These are phyloP conservation scores for Paraconiothyrium brasiliense DNA, from an alignment of 2,329 filamentous ascomycete species.

Conservation along the genomic window DNA sequence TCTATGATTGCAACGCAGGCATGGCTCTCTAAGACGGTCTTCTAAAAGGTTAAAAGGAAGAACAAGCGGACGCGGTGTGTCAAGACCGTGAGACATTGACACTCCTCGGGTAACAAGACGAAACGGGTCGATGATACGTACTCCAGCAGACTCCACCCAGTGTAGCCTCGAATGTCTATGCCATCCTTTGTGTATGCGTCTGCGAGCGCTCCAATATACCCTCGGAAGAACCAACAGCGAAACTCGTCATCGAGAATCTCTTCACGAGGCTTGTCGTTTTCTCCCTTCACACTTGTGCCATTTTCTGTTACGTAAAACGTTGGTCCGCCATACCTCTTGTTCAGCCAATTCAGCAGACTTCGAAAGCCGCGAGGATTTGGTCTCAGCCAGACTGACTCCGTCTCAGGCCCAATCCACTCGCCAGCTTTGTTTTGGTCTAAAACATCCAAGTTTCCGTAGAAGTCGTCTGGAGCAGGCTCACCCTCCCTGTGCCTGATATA, in stretches of 20 bases:
- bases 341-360: conserved; percentile 66
- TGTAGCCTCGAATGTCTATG: conserved; percentile 81
- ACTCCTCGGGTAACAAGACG: conserved; percentile 10
- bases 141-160: conserved; percentile 90
- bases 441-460: conserved; percentile 78
- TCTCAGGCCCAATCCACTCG: conserved; percentile 80
- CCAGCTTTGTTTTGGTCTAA: conserved; percentile 76
- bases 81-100: conserved; percentile 14
- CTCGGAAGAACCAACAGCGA: conserved; percentile 79
- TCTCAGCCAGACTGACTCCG: conserved; percentile 82
- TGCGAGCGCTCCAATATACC: conserved; percentile 80
- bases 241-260: conserved; percentile 83
- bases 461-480: conserved; percentile 70
- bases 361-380: conserved; percentile 80
- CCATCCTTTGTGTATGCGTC: conserved; percentile 75
- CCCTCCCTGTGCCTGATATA: conserved; percentile 79
- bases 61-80: neutral
- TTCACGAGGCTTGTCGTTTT: conserved; percentile 77
- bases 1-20: neutral
- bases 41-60: neutral
- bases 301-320: conserved; percentile 91
- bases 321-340: conserved; percentile 77
- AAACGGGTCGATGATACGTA: conserved; percentile 51
- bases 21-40: neutral
- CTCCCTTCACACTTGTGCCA: conserved; percentile 83